Base-by-base conservation (phyloP, 2,329 filamentous ascomycete genomes). In the Microdochium paspali region DNA sequence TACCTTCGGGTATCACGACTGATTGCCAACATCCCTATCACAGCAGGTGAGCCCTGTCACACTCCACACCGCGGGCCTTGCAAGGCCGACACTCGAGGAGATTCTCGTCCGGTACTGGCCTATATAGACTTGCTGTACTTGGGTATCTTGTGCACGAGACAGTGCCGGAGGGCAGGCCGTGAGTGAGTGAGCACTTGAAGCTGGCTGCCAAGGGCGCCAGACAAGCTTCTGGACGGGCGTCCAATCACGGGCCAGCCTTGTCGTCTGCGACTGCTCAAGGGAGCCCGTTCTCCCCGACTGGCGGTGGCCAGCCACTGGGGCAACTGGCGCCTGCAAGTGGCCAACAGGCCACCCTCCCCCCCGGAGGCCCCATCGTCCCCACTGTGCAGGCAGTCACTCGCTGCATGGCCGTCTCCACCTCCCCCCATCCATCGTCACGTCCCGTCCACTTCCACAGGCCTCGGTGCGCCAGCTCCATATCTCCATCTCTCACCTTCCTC, bases 381-480 rank as follows among this genome's bases (percentile, higher is more conserved):
- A 40, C 35, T 18, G 15, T 3, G 35, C 18, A 40, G 35, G 35
- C 35, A 40, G 35, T 40, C 35, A 40, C 35, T 40, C 35, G 35
- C 35, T 40, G 35, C 35, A 40, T 20, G 35, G 23, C n/a, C 10
- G 35, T 40, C 15, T 40, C 35, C 35, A 40, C 35, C 10, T 40
- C 35, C 35, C 31, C 35, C 35, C 6, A 18, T 18, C 35, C 18
- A 18, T 18, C 35, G 15, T 9, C 35, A 40, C 18, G n/a, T 12
- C 6, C 18, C 31, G 10, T n/a, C 31, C 10, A 15, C 31, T n/a
- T 35, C 31, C 15, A n/a, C 12, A 40, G 35, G 18, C 35, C 35
- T 40, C 53, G 53, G 50, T 48, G 51, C 50, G 39, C 44, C 51
- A 46, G 49, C 47, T 35, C 26, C 46, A 48, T 31, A 46, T 48